Conservation (phyloP, 1,139 yeast genomes). For the Geotrichum siamense region DNA sequence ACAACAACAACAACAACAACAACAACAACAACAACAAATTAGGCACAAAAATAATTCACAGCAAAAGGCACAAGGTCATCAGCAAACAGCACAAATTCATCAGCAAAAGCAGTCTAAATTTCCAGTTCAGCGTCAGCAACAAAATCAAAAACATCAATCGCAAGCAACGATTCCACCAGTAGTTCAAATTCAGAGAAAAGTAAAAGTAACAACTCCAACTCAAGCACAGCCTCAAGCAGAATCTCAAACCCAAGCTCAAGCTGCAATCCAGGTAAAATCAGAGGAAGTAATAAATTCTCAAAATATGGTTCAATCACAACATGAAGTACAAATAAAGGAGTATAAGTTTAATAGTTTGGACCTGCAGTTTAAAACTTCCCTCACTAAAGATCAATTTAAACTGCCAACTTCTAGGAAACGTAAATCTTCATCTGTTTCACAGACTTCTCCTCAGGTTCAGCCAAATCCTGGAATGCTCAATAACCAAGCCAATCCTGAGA, state of each 20-base stretch:
- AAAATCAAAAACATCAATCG: constrained; percentile 3
- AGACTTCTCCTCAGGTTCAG: constrained; percentile 1
- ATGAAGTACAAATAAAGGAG: constrained; percentile 6
- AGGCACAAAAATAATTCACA: not conserved
- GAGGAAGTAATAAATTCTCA: too few relatives aligned
- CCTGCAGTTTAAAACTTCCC: constrained; percentile 26
- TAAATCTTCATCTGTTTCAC: constrained; percentile 20
- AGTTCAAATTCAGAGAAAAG: not conserved
- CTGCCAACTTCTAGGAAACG: constrained; percentile 29
- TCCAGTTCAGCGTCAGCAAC: not conserved
- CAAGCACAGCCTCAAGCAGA: constrained; percentile 5
- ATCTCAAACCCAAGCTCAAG: not conserved
- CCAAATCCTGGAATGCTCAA: constrained; percentile 8
- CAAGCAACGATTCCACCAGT: not conserved
- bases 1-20: not conserved
- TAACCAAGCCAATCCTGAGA: not conserved
- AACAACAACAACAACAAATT: not conserved
- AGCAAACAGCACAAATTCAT: not conserved
- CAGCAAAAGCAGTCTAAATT: not conserved
- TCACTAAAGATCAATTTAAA: constrained; percentile 30
- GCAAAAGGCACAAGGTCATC: constrained; percentile 2
- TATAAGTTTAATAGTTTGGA: constrained; percentile 14
- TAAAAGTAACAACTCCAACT: not conserved
- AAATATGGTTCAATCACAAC: constrained; percentile 2
- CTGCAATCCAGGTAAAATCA: not conserved